Conservation (phyloP, 1,284 basidiomycete species). For the Leucoagaricus sp. region DNA sequence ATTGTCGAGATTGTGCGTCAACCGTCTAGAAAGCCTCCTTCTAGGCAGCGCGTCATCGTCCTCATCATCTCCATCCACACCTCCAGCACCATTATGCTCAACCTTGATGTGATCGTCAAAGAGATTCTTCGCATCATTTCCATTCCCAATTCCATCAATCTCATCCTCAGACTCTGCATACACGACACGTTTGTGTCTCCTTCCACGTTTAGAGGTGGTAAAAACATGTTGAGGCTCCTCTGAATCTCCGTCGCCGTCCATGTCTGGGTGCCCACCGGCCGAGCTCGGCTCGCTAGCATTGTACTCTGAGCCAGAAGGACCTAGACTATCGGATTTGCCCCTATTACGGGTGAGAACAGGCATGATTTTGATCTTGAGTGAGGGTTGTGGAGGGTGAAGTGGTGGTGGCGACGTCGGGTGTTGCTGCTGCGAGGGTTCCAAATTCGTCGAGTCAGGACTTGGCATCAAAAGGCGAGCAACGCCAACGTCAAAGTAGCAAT, state of each 20-base stretch:
- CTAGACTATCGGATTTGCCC: constrained; percentile 28
- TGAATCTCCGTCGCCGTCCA: constrained; percentile 7
- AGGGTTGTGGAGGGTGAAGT: constrained; percentile 1
- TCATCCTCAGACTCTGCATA: constrained; percentile 22
- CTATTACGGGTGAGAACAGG: constrained; percentile 35
- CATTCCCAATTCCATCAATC: constrained; percentile 15
- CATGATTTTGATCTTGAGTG: constrained; percentile 32
- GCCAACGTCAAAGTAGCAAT: background rate
- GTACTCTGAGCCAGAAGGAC: constrained; percentile 69
- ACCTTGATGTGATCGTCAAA: constrained; percentile 27
- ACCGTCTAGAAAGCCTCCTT: constrained; percentile 23
- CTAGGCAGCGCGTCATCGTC: constrained; percentile 32
- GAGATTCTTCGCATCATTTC: constrained; percentile 28
- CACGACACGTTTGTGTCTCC: constrained; percentile 1
- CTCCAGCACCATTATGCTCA: background rate
- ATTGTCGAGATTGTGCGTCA: constrained; percentile 27
- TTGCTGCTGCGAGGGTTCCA: constrained; percentile 20
- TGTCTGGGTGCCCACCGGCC: constrained; percentile 32
- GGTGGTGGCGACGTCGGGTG: constrained; percentile 12
- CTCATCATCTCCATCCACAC: constrained; percentile 36
- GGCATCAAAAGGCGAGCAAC: constrained; percentile 26
- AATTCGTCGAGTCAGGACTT: constrained; percentile 23
- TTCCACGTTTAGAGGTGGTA: constrained; percentile 11
- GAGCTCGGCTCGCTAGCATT: constrained; percentile 56
- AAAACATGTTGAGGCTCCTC: background rate